Base-by-base conservation (phyloP, 345 rosid genomes). In the Eucalyptus globulus region DNA sequence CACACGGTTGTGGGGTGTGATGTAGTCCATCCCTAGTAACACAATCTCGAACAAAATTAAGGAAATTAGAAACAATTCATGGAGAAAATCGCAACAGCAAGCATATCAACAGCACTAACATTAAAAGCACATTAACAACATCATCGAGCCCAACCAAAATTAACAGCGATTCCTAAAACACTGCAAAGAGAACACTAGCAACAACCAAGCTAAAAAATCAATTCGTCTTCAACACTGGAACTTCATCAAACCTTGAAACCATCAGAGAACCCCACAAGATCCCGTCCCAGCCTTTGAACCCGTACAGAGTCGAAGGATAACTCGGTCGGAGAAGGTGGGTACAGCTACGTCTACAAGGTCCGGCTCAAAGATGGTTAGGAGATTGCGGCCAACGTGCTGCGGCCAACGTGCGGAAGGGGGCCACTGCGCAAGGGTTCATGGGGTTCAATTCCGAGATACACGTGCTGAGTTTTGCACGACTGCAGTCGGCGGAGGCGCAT, bases 261-360 rank as follows among this genome's bases (percentile, higher is more conserved):
- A 60, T 60, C 67, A 60, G 58, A 53, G 58, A 53, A 53, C 24
- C 58, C 58, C 24, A 53, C 19, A 19, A 53, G 58, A 53, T 53
- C 58, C 26, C 58, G 11, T 53, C 58, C 58, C 58, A 53, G 58
- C 24, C 58, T 53, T 53, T 19, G 56, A 53, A 53, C 56, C 56
- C 56, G 10, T 53, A 53, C 24, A 53, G 56, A 53, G 56, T 93
- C 94, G 1, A 51, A 88, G 86, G 92, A 93, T 10, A 93, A 94
- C 90, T 90, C 94, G 45, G 69, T 93, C 43, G 96, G 96, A 85
- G 96, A 93, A 92, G 97, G 96, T 86, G 95, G 97, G 87, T 93
- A 91, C 53, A 96, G 95, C 45, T 94, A 87, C 87, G 96, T 95
- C 14, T 94, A 92, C 83, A 93, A 89, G 90, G 95, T 93, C 80